Evolutionary conservation across 23 red algal species (phyloP).

Genomic region (Gracilaria domingensis): DNA sequence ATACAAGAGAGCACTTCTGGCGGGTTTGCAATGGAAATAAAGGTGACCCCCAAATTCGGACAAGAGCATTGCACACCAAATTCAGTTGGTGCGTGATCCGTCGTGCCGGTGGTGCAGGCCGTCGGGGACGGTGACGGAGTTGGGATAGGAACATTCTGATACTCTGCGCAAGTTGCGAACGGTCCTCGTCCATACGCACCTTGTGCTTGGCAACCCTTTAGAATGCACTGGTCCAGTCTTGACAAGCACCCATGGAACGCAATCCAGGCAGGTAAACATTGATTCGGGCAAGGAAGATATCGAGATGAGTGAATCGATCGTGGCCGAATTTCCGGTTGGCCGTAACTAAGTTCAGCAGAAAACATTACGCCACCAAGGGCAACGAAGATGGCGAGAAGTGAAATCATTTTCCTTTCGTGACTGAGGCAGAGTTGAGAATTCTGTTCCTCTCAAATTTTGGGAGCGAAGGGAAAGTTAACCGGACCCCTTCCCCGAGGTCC

Average conservation of each 20-base stretch:
- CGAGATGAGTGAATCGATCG: not conserved
- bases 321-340: too few relatives aligned
- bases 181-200: not conserved
- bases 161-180: not conserved
- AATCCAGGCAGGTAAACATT: constrained; percentile 14
- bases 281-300: not conserved
- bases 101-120: not conserved
- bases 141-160: not conserved
- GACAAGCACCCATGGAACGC: not conserved
- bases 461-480: too few relatives aligned
- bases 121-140: constrained; percentile 8
- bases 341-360: too few relatives aligned
- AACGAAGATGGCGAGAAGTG: too few relatives aligned
- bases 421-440: too few relatives aligned
- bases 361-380: too few relatives aligned
- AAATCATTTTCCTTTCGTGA: too few relatives aligned
- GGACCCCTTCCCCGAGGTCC: too few relatives aligned
- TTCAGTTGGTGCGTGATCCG: not conserved
- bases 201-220: not conserved
- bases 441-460: too few relatives aligned
- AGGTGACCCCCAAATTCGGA: constrained; percentile 3
- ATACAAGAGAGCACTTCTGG: not conserved
- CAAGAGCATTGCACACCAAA: constrained; percentile 28
- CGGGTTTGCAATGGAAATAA: constrained; percentile 4
- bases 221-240: not conserved